Evolutionary conservation across 2,329 filamentous ascomycete genomes (phyloP).

Genomic region (Daldinia sp.): DNA sequence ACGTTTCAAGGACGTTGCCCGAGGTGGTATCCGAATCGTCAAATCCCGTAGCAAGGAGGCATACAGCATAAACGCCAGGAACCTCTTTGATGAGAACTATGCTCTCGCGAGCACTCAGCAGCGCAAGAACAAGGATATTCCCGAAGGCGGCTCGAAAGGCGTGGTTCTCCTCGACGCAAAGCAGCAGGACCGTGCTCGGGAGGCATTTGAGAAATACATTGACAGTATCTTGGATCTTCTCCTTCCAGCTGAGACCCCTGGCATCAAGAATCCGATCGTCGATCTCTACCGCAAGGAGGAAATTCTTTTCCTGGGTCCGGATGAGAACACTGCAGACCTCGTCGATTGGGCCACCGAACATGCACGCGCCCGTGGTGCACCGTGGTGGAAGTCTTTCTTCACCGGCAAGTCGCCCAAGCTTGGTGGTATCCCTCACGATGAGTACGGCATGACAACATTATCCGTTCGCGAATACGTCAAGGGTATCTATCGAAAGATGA

Average conservation of each 20-base stretch:
- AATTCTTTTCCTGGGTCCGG: conserved; percentile 97
- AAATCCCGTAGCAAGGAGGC: conserved; percentile 97
- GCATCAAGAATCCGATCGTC: conserved; percentile 98
- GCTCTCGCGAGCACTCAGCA: conserved; percentile 98
- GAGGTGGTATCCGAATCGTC: conserved; percentile 97
- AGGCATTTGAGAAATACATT: conserved; percentile 99
- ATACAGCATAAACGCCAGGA: conserved; percentile 94
- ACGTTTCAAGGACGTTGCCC: conserved; percentile 94
- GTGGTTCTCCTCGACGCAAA: conserved; percentile 93
- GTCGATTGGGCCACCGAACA: conserved; percentile 99
- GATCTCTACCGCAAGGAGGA: conserved; percentile 95
- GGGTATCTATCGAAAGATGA: conserved; percentile 95
- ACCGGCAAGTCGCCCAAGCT: conserved; percentile 97
- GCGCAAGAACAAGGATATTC: conserved; percentile 99
- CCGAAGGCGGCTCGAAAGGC: conserved; percentile 97
- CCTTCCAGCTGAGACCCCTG: conserved; percentile 86
- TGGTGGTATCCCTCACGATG: conserved; percentile 94
- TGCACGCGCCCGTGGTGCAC: conserved; percentile 83
- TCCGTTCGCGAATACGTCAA: conserved; percentile 96
- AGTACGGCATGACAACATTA: conserved; percentile 96
- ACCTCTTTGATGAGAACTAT: conserved; percentile 98
- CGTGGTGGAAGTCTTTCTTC: conserved; percentile 99
- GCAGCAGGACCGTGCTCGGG: conserved; percentile 90
- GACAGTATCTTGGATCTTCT: conserved; percentile 97
- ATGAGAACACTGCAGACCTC: conserved; percentile 97